Base-by-base conservation (phyloP, 1,284 basidiomycete genomes). In the Prillingera fragicola region DNA sequence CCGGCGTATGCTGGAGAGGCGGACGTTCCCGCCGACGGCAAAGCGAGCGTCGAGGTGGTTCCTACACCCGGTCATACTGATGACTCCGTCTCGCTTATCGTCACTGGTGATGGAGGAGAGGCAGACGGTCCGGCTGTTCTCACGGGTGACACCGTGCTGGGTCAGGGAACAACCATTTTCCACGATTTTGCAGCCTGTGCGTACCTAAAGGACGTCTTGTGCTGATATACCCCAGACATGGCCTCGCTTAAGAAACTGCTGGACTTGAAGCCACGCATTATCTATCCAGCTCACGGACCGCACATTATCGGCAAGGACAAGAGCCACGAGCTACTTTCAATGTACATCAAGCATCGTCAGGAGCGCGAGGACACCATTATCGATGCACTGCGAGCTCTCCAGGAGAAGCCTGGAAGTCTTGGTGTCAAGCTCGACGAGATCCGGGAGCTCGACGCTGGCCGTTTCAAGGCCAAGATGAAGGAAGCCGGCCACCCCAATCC, bases 251-350 rank as follows among this genome's bases (percentile, higher is more conserved):
- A 63, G 59, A 54, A 52, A 44, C 58, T 68, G 34, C 55, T 65
- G 45, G 61, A 59, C 44, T 56, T 68, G 34, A 55, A 59, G 38
- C 64, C 68, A 0, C 47, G 45, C 12, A 55, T 59, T n/a, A 48
- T 96, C 14, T 94, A 90, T 61, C 91, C 94, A 0, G 89, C 82
- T 0, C 92, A 97, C 57, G 92, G 94, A 0, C 84, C 86, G 1
- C 53, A 57, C 12, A 78, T 87, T 17, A 76, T 45, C 15, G 38
- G 80, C 17, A 62, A 76, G 49, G 69, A 75, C 46, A 70, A 40
- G 2, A 41, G 45, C 29, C 28, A 41, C 32, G 52, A 40, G 1
- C 79, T 56, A 34, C 81, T 96, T 56, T 64, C 73, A 33, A 78
- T 73, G 37, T 96, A 97, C 65, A 83, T 91, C 49, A 70, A 77